phyloP scores from a whole-genome alignment of 108 stramenopile species.

The Schizochytrium sp. region DNA sequence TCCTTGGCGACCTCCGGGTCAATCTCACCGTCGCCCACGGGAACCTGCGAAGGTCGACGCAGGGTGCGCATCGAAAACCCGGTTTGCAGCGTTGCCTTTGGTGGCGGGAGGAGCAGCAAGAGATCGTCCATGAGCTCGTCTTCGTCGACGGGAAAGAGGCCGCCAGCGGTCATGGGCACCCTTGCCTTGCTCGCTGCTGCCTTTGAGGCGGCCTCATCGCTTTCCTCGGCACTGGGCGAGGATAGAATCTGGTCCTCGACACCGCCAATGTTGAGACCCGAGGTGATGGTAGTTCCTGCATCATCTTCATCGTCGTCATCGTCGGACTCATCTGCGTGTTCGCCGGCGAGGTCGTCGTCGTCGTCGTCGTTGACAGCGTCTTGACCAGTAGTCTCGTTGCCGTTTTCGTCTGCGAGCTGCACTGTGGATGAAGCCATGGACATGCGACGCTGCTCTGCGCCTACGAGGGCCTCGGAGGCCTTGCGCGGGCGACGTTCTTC shows the following conservation, averaged over 20 bases:
- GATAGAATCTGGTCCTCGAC: not conserved
- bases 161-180: not conserved
- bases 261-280: not conserved
- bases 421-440: not conserved
- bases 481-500: not conserved
- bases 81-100: not conserved
- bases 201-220: not conserved
- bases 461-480: not conserved
- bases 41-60: not conserved
- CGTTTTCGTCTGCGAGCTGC: not conserved
- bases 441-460: not conserved
- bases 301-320: not conserved
- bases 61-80: not conserved
- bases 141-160: not conserved
- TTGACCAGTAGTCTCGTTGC: not conserved
- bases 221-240: not conserved
- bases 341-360: not conserved
- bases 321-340: not conserved
- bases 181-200: not conserved
- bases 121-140: not conserved
- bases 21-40: not conserved
- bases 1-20: not conserved
- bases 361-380: not conserved
- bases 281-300: not conserved
- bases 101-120: not conserved